Evolutionary conservation across 805 yeast species (phyloP).

Genomic region (Wickerhamiella bombiphila): DNA sequence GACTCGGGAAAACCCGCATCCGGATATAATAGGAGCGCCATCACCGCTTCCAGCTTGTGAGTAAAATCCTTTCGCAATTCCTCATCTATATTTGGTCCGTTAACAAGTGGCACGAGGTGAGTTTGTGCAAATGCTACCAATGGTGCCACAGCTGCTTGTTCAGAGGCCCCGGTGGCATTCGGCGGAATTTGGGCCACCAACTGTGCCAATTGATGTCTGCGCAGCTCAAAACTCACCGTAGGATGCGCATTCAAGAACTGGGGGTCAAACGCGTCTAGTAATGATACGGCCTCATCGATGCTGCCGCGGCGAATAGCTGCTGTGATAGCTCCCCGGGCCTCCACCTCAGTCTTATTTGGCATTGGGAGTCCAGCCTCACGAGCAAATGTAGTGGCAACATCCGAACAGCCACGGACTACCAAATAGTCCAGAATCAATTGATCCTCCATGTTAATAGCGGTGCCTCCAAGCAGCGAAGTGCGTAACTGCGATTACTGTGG

Average conservation of each 20-base stretch:
- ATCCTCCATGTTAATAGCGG: constrained; percentile 1
- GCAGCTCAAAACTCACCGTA: constrained; percentile 53
- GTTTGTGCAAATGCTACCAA: constrained; percentile 26
- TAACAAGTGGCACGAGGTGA: constrained; percentile 29
- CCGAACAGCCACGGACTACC: constrained; percentile 7
- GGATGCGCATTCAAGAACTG: constrained; percentile 49
- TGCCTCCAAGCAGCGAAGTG: not conserved
- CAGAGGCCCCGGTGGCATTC: constrained; percentile 10
- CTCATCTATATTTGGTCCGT: not conserved
- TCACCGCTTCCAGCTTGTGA: constrained; percentile 63
- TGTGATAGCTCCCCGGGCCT: constrained; percentile 36
- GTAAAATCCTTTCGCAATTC: constrained; percentile 30
- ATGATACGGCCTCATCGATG: constrained; percentile 42
- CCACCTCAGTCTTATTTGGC: constrained; percentile 4
- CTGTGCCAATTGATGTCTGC: constrained; percentile 64
- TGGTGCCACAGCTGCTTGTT: constrained; percentile 7
- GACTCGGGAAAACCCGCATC: constrained; percentile 25
- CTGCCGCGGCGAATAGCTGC: constrained; percentile 41
- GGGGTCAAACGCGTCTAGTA: constrained; percentile 47
- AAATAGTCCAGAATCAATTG: constrained; percentile 7
- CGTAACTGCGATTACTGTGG: too few species aligned
- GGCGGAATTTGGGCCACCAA: constrained; percentile 39
- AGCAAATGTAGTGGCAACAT: constrained; percentile 8
- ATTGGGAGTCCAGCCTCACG: constrained; percentile 6
- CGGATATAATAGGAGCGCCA: constrained; percentile 61